These are phyloP conservation scores for Mangifera indica DNA, from an alignment of 345 rosid species.

Conservation along the genomic window DNA sequence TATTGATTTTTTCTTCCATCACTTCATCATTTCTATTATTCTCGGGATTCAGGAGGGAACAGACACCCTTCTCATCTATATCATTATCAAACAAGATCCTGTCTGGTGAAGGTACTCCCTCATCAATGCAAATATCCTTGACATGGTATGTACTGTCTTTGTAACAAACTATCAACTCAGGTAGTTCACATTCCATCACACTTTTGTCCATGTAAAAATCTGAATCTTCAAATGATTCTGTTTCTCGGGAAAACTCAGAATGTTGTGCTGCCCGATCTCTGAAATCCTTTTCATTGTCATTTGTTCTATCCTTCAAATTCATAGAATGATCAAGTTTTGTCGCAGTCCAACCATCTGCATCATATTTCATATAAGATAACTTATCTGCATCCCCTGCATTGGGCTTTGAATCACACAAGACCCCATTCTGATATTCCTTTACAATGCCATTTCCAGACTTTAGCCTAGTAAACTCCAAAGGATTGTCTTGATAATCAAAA, in stretches of 20 bases:
- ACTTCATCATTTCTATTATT: constrained; percentile 22
- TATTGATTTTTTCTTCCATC: constrained; percentile 18
- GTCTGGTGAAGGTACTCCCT: constrained; percentile 58
- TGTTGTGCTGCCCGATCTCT: constrained; percentile 21
- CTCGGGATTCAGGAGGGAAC: constrained; percentile 21
- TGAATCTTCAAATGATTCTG: constrained; percentile 33
- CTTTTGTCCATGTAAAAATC: constrained; percentile 56
- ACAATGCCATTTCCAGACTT: constrained; percentile 32
- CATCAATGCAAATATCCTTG: constrained; percentile 81
- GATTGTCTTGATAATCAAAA: constrained; percentile 35
- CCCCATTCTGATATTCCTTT: constrained; percentile 29
- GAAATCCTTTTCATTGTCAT: constrained; percentile 26
- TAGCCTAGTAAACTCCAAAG: constrained; percentile 31
- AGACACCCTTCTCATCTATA: constrained; percentile 26
- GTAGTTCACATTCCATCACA: constrained; percentile 49
- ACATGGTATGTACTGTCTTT: constrained; percentile 52
- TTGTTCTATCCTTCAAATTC: constrained; percentile 18
- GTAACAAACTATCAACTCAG: constrained; percentile 70
- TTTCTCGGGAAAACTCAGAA: constrained; percentile 21
- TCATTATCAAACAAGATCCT: constrained; percentile 50
- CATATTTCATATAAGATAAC: constrained; percentile 15
- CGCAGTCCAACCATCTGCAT: constrained; percentile 27
- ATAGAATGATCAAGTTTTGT: constrained; percentile 24
- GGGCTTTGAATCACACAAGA: constrained; percentile 20
- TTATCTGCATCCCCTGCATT: constrained; percentile 24